Conservation (phyloP, 192 early-diverging fungal genomes). For the Chytriomyces sp. region DNA sequence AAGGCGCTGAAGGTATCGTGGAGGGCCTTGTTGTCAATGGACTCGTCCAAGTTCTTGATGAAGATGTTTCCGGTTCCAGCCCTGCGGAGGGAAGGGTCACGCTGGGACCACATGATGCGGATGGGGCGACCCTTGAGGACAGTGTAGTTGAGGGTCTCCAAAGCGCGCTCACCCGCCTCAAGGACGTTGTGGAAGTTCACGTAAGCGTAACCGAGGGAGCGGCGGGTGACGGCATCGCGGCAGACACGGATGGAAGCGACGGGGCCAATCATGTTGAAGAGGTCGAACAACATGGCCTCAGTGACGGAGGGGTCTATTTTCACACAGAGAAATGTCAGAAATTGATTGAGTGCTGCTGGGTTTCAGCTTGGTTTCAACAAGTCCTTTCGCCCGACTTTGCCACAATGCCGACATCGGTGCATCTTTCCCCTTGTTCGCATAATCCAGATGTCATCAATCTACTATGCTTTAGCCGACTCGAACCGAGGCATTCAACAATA, state of each 20-base stretch:
- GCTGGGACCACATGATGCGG: constrained; percentile 99
- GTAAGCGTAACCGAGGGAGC: constrained; percentile 96
- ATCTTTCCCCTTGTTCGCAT: background rate
- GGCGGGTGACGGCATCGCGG: constrained; percentile 95
- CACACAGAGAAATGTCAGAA: background rate
- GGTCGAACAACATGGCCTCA: constrained; percentile 96
- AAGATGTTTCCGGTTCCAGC: constrained; percentile 96
- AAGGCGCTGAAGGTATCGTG: constrained; percentile 99
- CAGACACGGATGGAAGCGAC: constrained; percentile 98
- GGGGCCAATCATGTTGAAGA: constrained; percentile 93
- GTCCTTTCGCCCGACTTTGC: background rate
- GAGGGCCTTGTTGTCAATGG: constrained; percentile 99
- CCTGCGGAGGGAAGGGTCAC: constrained; percentile 93
- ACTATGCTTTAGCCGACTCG: background rate
- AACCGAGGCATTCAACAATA: background rate
- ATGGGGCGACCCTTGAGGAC: constrained; percentile 91
- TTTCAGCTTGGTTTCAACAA: background rate
- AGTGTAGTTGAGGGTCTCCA: constrained; percentile 95
- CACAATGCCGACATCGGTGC: background rate
- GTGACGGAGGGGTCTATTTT: constrained; percentile 86
- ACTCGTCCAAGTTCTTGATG: constrained; percentile 98
- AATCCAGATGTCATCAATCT: constrained; percentile 1
- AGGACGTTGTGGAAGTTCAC: constrained; percentile 94
- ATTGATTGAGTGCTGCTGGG: constrained; percentile 1
- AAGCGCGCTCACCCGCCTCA: constrained; percentile 86